Evolutionary conservation across 352 stramenopile genomes (phyloP).

Genomic region (Pythium vanterpoolii): DNA sequence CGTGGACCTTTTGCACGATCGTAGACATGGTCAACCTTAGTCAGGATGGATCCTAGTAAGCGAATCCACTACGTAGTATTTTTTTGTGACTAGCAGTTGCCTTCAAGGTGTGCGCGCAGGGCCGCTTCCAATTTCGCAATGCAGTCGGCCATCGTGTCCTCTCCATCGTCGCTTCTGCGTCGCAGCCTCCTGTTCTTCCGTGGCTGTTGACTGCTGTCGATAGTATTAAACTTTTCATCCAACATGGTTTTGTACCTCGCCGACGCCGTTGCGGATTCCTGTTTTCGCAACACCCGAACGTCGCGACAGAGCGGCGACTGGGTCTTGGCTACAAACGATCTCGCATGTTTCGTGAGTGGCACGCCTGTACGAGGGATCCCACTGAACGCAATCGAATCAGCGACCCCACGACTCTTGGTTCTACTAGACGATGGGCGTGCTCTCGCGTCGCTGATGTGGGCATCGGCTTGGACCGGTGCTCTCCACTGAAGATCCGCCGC

Average conservation of each 20-base stretch:
- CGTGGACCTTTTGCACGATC: too few relatives aligned
- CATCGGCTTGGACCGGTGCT: conserved; percentile 30
- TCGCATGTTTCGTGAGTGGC: conserved; percentile 39
- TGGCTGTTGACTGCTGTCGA: background rate
- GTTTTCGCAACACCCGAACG: conserved; percentile 40
- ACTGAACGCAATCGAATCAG: conserved; percentile 17
- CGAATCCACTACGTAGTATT: too few relatives aligned
- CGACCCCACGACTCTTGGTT: background rate
- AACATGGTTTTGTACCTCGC: conserved; percentile 38
- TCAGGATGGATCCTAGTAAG: too few relatives aligned
- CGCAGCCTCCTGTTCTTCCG: background rate
- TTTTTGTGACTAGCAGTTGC: too few relatives aligned
- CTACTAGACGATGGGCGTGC: conserved; percentile 8
- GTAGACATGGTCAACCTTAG: too few relatives aligned
- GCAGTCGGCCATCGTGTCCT: background rate
- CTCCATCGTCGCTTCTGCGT: background rate
- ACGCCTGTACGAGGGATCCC: conserved; percentile 46
- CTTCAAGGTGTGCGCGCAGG: conserved; percentile 9
- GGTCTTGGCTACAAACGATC: conserved; percentile 33
- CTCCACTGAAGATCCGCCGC: conserved; percentile 29
- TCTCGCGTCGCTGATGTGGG: background rate
- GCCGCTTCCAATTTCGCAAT: conserved; percentile 17
- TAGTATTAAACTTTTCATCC: conserved; percentile 23
- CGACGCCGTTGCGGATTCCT: conserved; percentile 43
- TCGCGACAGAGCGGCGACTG: conserved; percentile 40